These are phyloP conservation scores for Luffa aegyptiaca DNA, from an alignment of 306 rosid species.

Conservation along the genomic window DNA sequence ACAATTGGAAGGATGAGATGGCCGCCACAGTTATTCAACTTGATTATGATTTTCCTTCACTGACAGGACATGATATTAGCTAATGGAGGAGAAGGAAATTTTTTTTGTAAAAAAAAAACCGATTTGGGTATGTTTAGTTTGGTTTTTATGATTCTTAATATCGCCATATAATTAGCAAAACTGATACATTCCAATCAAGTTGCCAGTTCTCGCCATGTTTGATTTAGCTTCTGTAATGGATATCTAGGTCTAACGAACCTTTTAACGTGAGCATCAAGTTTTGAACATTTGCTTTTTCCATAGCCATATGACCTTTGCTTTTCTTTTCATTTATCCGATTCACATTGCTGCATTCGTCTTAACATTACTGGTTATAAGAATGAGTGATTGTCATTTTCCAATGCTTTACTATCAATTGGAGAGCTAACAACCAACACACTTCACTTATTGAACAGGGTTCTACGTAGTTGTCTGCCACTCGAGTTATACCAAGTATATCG, in stretches of 20 bases:
- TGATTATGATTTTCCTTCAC: slow-evolving; percentile 13
- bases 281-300: background rate
- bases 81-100: background rate
- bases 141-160: background rate
- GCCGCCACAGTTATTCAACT: slow-evolving; percentile 24
- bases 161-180: background rate
- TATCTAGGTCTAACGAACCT: background rate
- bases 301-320: background rate
- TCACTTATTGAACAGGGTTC: background rate
- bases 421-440: background rate
- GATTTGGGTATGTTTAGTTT: background rate
- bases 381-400: background rate
- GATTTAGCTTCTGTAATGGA: background rate
- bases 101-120: background rate
- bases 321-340: background rate
- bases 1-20: slow-evolving; percentile 14
- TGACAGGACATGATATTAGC: slow-evolving; percentile 4
- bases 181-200: background rate
- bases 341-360: background rate
- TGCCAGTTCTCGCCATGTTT: background rate
- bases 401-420: background rate
- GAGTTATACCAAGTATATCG: background rate
- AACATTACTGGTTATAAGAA: background rate
- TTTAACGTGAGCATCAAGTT: background rate
- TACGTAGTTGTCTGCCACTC: background rate